Base-by-base conservation (phyloP, 2,329 filamentous ascomycete genomes). In the Colletotrichum brevisporum region DNA sequence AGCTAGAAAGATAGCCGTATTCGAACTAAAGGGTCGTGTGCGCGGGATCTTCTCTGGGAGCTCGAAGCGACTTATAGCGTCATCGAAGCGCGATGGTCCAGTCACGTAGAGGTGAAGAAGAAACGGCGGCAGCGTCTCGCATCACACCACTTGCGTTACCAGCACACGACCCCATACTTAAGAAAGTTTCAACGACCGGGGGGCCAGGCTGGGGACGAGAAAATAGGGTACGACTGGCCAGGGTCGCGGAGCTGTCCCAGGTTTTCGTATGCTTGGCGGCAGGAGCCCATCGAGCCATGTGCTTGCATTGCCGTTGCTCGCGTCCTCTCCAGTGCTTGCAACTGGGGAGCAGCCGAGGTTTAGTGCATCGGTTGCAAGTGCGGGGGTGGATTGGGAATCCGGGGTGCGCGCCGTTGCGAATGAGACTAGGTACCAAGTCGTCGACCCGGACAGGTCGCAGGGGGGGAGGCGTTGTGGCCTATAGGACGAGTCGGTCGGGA, bases 291-390 rank as follows among this genome's bases (percentile, higher is more conserved):
- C 50, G 31, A 36, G 31, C 31, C 59, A 62, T 62, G 59, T 62
- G 59, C 31, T 8, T 15, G 39, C 39, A 43, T 53, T 45, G 24
- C 31, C 31, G 31, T 43, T 43, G 18, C 16, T 8, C 9, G 31
- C 15, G 41, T 52, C 50, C 15, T n/a, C 47, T 41, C 26, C 48
- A 24, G n/a, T 41, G 24, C 21, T 27, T 53, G 58, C 58, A 61
- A 52, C 36, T 53, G 50, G 36, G 54, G 18, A 24, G 66, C 54
- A 66, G 66, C 66, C 66, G 66, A 69, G 61, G 66, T 66, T 31
- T 69, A 65, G 61, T 26, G 50, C 61, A 41, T 13, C 50, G 36
- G 26, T 2, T 18, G 43, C 54, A 55, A 55, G 61, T 69, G 66
- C 66, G 66, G 66, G 66, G 31, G 10, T 36, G 31, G 31, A 9